Percentiles rank a stretch among this genome's conserved stretches.
phyloP scores from a whole-genome alignment of 176 grass and related monocot genomes.

The Cocos nucifera region DNA sequence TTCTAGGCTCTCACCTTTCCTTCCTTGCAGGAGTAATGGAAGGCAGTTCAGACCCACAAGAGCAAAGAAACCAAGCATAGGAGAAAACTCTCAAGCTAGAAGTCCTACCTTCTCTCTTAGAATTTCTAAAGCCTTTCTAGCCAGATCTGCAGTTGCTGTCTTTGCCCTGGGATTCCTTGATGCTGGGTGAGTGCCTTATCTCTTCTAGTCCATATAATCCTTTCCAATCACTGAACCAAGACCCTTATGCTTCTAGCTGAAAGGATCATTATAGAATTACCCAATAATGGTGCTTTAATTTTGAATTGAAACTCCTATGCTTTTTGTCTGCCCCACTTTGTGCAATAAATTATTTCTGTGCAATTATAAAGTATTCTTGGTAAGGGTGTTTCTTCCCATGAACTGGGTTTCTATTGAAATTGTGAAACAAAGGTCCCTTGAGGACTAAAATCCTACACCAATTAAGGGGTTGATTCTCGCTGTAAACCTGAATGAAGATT shows the following conservation, averaged over 20 bases:
- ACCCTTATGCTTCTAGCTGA: neutral
- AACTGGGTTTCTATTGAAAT: no score
- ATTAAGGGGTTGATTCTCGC: no score
- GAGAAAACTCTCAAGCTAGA: neutral
- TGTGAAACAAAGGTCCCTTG: no score
- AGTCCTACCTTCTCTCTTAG: conserved; percentile 8
- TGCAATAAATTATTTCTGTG: no score
- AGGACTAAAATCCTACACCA: no score
- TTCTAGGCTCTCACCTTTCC: conserved; percentile 1
- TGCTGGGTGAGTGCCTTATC: conserved; percentile 44
- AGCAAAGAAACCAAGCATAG: conserved; percentile 24
- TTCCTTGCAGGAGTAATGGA: conserved; percentile 6
- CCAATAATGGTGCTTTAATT: no score
- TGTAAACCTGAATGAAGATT: no score
- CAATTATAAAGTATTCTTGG: no score
- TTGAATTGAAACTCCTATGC: no score
- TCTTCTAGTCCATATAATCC: neutral
- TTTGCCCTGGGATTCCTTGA: conserved; percentile 83
- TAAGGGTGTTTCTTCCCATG: no score
- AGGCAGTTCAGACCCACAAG: conserved; percentile 3
- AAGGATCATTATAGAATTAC: no score
- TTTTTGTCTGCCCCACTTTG: neutral
- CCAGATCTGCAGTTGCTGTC: conserved; percentile 40
- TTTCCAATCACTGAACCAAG: no score
- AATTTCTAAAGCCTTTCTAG: conserved; percentile 25